Evolutionary conservation across 1,284 basidiomycete species (phyloP).

Genomic region (Ceratobasidium sp.): DNA sequence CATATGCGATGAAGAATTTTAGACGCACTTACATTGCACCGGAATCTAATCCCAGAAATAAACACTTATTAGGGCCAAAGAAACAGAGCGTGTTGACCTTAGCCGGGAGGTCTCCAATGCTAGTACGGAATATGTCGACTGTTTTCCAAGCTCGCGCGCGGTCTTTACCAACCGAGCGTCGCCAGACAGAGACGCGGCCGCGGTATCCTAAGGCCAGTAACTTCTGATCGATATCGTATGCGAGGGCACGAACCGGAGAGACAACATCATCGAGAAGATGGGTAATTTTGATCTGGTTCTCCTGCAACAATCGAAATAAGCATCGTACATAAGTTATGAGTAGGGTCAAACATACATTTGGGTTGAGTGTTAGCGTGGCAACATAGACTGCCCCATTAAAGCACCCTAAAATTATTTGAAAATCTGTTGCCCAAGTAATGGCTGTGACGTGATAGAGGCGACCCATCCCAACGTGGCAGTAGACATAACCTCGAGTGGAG

Average conservation of each 20-base stretch:
- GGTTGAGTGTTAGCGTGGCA: background rate
- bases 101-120: background rate
- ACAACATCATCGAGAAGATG: background rate
- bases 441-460: background rate
- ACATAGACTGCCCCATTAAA: background rate
- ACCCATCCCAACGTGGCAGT: background rate
- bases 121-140: background rate
- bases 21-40: background rate
- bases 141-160: background rate
- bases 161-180: background rate
- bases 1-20: background rate
- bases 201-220: background rate
- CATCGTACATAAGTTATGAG: background rate
- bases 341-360: background rate
- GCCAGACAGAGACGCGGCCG: background rate
- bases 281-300: background rate
- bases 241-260: background rate
- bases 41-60: background rate
- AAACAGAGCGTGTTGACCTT: background rate
- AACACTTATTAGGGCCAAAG: background rate
- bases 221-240: background rate
- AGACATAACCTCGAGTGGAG: background rate
- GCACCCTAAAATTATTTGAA: background rate
- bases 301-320: background rate
- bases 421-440: background rate